These are phyloP conservation scores for Paramyrothecium roridum DNA, from an alignment of 2,329 filamentous ascomycete genomes.

Conservation along the genomic window DNA sequence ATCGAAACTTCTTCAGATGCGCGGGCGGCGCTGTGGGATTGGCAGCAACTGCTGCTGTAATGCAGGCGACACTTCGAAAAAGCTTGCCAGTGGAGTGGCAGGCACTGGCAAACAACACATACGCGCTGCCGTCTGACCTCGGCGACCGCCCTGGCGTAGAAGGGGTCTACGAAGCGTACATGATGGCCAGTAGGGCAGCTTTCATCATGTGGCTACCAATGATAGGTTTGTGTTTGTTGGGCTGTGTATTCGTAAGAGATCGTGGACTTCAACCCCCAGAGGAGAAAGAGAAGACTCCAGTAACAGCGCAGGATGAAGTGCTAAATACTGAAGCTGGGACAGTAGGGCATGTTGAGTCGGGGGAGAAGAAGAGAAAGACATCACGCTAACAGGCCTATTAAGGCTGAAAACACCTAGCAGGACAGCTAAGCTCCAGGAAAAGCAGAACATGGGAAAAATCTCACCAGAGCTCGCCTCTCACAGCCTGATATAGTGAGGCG, in stretches of 20 bases:
- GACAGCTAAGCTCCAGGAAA: too few species aligned
- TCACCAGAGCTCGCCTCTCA: too few species aligned
- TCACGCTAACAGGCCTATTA: too few species aligned
- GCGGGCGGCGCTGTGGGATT: constrained; percentile 55
- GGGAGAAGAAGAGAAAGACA: not conserved
- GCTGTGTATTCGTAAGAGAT: not conserved
- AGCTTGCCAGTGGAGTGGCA: not conserved
- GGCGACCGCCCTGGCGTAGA: not conserved
- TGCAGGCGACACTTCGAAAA: constrained; percentile 24
- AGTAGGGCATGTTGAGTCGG: not conserved
- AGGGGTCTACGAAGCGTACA: not conserved
- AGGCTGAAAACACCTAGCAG: too few species aligned
- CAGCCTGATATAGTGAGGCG: too few species aligned
- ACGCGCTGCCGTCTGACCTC: not conserved
- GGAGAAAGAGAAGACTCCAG: not conserved
- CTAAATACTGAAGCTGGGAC: not conserved
- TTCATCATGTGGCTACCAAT: constrained; percentile 1
- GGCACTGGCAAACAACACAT: not conserved
- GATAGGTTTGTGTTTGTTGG: not conserved
- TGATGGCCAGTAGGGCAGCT: not conserved
- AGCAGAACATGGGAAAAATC: too few species aligned
- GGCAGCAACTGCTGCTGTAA: constrained; percentile 51
- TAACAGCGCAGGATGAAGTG: not conserved
- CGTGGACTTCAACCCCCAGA: not conserved
- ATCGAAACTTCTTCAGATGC: constrained; percentile 60